These are phyloP conservation scores for Pichia sp. DNA, from an alignment of 1,139 yeast genomes.

Conservation along the genomic window DNA sequence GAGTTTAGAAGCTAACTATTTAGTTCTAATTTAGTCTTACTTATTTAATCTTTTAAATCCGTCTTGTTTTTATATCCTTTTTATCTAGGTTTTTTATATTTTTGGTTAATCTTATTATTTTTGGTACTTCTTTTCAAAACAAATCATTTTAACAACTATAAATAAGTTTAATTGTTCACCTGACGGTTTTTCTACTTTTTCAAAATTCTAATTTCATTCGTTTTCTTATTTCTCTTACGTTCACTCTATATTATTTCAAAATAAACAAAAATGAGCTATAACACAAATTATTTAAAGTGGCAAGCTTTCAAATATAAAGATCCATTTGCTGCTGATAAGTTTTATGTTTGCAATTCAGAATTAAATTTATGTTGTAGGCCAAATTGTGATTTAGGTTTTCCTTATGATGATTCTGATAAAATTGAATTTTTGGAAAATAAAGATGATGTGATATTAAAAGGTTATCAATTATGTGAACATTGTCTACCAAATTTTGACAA, in stretches of 20 bases:
- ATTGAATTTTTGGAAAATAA: conserved; percentile 38
- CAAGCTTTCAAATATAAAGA: conserved; percentile 62
- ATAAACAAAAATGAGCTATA: conserved; percentile 32
- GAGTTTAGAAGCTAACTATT: too few relatives aligned
- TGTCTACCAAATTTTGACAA: conserved; percentile 38
- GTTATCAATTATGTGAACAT: conserved; percentile 45
- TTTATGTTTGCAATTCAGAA: conserved; percentile 44
- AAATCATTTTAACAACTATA: too few relatives aligned
- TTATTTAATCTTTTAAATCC: too few relatives aligned
- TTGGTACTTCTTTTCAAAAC: too few relatives aligned
- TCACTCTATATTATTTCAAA: not conserved
- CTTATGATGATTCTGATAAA: conserved; percentile 36
- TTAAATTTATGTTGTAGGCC: conserved; percentile 53
- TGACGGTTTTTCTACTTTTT: too few relatives aligned
- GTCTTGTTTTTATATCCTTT: too few relatives aligned
- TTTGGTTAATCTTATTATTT: too few relatives aligned
- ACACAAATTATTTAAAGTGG: conserved; percentile 48
- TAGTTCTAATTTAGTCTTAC: too few relatives aligned
- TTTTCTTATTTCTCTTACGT: too few relatives aligned
- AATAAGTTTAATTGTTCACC: too few relatives aligned
- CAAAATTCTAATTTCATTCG: too few relatives aligned
- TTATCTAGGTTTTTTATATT: too few relatives aligned
- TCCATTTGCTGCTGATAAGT: conserved; percentile 58
- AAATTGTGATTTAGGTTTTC: conserved; percentile 52
- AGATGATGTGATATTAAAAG: conserved; percentile 40